These are phyloP conservation scores for Nemania sp. DNA, from an alignment of 2,329 filamentous ascomycete species.

Conservation along the genomic window DNA sequence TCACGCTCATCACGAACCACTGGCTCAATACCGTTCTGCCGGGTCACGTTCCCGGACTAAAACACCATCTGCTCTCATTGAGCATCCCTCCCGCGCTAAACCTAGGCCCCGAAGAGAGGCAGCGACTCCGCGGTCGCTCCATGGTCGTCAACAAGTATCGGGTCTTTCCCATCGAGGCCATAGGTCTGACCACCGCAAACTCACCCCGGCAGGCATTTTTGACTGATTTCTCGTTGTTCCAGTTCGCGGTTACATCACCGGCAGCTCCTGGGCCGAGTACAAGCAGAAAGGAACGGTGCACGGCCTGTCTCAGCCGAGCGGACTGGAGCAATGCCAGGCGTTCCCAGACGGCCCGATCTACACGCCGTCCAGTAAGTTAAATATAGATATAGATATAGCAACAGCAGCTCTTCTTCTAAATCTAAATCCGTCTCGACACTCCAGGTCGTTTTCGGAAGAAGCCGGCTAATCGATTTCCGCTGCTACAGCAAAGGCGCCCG, in stretches of 20 bases:
- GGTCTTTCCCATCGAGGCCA: constrained; percentile 79
- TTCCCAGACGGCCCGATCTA: constrained; percentile 68
- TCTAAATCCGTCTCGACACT: not conserved
- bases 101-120: constrained; percentile 48
- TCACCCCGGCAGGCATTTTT: not conserved
- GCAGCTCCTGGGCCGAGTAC: constrained; percentile 81
- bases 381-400: too few relatives aligned
- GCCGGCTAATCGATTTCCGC: constrained; percentile 5
- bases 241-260: constrained; percentile 86
- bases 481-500: constrained; percentile 74
- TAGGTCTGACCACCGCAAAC: constrained; percentile 48
- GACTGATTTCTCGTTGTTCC: not conserved
- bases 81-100: constrained; percentile 35
- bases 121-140: constrained; percentile 64
- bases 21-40: constrained; percentile 57
- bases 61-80: constrained; percentile 56
- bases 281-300: constrained; percentile 75
- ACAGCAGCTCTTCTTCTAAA: too few relatives aligned
- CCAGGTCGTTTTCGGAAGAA: not conserved
- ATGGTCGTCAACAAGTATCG: constrained; percentile 78
- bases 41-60: constrained; percentile 51
- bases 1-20: constrained; percentile 53
- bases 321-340: constrained; percentile 71
- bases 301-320: constrained; percentile 70
- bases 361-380: constrained; percentile 60